Percentiles rank a stretch among this genome's conserved stretches.
phyloP scores from a whole-genome alignment of 208 protist species.

The Angomonas desouzai region DNA sequence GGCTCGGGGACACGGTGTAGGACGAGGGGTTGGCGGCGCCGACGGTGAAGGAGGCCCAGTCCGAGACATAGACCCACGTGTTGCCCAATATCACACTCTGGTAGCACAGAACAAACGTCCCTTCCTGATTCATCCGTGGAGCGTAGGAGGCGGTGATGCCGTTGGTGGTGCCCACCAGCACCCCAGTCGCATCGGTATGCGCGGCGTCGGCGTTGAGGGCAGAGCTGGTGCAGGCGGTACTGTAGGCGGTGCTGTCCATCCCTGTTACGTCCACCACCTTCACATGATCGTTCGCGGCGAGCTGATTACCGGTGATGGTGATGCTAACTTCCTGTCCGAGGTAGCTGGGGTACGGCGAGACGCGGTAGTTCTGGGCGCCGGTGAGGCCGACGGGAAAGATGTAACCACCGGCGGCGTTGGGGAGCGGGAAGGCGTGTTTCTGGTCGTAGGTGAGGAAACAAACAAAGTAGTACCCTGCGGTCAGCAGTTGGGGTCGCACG shows the following conservation, averaged over 20 bases:
- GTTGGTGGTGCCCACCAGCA: conserved; percentile 34
- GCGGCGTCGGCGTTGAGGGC: conserved; percentile 63
- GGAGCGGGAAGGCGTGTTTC: conserved; percentile 45
- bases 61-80: conserved; percentile 55
- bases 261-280: conserved; percentile 54
- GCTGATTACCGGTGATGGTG: conserved; percentile 62
- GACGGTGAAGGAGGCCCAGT: conserved; percentile 62
- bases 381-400: conserved; percentile 77
- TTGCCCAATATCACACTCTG: conserved; percentile 41
- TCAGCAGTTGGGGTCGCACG: conserved; percentile 45
- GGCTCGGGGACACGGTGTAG: conserved; percentile 38
- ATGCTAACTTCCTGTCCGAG: conserved; percentile 63
- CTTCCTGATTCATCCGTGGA: conserved; percentile 64
- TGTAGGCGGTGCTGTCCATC: conserved; percentile 23
- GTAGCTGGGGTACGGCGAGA: conserved; percentile 52
- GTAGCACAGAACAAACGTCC: conserved; percentile 82
- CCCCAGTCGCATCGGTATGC: conserved; percentile 30
- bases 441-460: conserved; percentile 79
- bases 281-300: conserved; percentile 60
- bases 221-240: conserved; percentile 33
- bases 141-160: conserved; percentile 52
- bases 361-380: conserved; percentile 73
- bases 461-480: conserved; percentile 71
- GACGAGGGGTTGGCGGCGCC: conserved; percentile 45
- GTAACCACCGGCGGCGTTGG: conserved; percentile 62